Evolutionary conservation across 345 rosid species (phyloP).

Genomic region (Syzygium aromaticum): DNA sequence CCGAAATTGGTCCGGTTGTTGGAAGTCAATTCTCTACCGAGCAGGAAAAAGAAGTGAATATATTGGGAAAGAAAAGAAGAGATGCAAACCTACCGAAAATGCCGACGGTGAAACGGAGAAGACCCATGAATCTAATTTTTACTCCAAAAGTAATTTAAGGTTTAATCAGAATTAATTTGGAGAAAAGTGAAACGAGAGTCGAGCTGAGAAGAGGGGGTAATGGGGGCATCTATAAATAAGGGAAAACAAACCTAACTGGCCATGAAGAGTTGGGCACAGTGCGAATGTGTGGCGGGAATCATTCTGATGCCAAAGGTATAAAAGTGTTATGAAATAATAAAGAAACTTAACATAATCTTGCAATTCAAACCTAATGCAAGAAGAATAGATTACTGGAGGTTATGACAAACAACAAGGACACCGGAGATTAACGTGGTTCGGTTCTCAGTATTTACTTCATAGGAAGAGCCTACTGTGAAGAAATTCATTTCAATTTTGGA

Average conservation of each 20-base stretch:
- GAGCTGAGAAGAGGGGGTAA: neutral
- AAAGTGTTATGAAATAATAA: neutral
- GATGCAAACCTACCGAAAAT: neutral
- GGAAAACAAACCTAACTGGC: neutral
- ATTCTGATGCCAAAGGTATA: neutral
- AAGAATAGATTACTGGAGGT: neutral
- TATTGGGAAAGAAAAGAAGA: neutral
- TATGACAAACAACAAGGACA: neutral
- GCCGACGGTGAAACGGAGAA: neutral
- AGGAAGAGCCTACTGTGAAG: neutral
- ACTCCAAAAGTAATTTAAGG: neutral
- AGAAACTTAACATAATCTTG: neutral
- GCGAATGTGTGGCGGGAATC: neutral
- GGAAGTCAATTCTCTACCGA: neutral
- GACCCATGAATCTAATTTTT: neutral
- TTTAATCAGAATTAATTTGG: neutral
- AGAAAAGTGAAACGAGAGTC: neutral
- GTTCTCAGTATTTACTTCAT: neutral
- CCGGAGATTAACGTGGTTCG: neutral
- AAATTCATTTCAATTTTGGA: neutral
- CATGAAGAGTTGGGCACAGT: neutral
- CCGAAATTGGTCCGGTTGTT: neutral
- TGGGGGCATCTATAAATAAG: neutral
- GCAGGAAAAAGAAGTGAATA: neutral
- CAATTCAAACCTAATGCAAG: neutral